A percentile compares a stretch with the other conserved stretches of the same genome.
Evolutionary conservation across 768 basidiomycete species (phyloP).

Genomic region (Mycena metata): DNA sequence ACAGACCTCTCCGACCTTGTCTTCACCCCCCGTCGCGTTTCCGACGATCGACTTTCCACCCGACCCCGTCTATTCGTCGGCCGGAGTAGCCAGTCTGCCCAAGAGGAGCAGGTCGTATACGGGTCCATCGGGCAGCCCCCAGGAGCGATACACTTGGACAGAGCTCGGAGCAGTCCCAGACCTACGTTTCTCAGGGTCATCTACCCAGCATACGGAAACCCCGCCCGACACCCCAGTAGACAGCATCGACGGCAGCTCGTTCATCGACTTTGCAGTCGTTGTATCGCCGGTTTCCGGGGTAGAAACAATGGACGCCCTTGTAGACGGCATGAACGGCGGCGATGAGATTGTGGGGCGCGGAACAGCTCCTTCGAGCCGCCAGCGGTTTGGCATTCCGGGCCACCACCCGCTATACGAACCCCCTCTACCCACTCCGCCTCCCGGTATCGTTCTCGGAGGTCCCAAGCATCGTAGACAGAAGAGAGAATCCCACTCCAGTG

Average conservation of each 20-base stretch:
- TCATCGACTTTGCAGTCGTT: slow-evolving; percentile 71
- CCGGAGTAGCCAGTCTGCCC: slow-evolving; percentile 49
- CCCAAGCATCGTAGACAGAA: slow-evolving; percentile 55
- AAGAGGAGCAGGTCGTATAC: slow-evolving; percentile 68
- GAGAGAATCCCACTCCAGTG: slow-evolving; percentile 51
- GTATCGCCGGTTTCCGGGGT: slow-evolving; percentile 85
- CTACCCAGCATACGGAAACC: slow-evolving; percentile 77
- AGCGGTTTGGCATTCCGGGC: slow-evolving; percentile 68
- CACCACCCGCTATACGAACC: slow-evolving; percentile 87
- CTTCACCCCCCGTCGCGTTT: slow-evolving; percentile 55
- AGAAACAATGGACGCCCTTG: slow-evolving; percentile 89
- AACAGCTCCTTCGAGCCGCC: slow-evolving; percentile 59
- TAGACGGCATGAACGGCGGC: slow-evolving; percentile 89
- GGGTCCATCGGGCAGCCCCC: slow-evolving; percentile 64
- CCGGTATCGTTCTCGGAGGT: slow-evolving; percentile 78
- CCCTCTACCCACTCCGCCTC: slow-evolving; percentile 86
- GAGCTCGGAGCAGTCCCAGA: slow-evolving; percentile 60
- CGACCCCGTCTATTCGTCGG: slow-evolving; percentile 43
- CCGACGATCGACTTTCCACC: slow-evolving; percentile 54
- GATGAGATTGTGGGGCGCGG: slow-evolving; percentile 64
- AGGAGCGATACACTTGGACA: slow-evolving; percentile 52
- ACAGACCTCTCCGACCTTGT: slow-evolving; percentile 40
- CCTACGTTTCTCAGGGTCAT: slow-evolving; percentile 76
- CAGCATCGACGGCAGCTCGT: slow-evolving; percentile 52
- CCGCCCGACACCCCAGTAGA: slow-evolving; percentile 80